These are phyloP conservation scores for Colletotrichum lini DNA, from an alignment of 2,329 filamentous ascomycete genomes.

Conservation along the genomic window DNA sequence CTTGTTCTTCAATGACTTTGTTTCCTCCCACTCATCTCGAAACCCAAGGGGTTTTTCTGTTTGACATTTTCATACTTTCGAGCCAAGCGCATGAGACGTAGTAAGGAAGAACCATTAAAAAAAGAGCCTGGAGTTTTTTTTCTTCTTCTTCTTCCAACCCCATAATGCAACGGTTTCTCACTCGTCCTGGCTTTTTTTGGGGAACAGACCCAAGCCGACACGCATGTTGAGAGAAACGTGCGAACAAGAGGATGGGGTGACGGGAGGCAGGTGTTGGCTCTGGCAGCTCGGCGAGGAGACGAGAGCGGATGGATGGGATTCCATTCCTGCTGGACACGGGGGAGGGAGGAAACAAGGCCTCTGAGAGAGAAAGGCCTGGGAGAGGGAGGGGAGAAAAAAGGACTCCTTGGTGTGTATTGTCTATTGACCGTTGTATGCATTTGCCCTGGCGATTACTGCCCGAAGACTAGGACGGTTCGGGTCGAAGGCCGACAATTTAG, in stretches of 20 bases:
- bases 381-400: background rate
- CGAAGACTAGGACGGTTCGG: background rate
- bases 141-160: background rate
- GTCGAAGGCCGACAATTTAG: background rate
- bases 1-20: background rate
- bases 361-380: background rate
- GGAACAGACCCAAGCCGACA: background rate
- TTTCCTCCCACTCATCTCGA: background rate
- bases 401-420: background rate
- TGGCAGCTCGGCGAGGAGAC: constrained; percentile 1
- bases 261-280: constrained; percentile 22
- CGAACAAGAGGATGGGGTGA: background rate
- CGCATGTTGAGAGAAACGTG: background rate
- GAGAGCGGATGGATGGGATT: constrained; percentile 5
- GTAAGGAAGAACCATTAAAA: constrained; percentile 8
- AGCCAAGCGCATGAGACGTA: constrained; percentile 32
- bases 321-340: background rate
- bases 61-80: constrained; percentile 5
- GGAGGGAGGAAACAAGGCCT: background rate
- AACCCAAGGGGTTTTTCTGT: too few relatives aligned
- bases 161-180: constrained; percentile 13
- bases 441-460: background rate
- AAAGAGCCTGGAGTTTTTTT: constrained; percentile 27
- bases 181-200: background rate
- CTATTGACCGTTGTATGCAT: background rate